A percentile compares a stretch with the other conserved stretches of the same genome.
Evolutionary conservation across 257 asterid species (phyloP).

Genomic region (Gardenia jasminoides): DNA sequence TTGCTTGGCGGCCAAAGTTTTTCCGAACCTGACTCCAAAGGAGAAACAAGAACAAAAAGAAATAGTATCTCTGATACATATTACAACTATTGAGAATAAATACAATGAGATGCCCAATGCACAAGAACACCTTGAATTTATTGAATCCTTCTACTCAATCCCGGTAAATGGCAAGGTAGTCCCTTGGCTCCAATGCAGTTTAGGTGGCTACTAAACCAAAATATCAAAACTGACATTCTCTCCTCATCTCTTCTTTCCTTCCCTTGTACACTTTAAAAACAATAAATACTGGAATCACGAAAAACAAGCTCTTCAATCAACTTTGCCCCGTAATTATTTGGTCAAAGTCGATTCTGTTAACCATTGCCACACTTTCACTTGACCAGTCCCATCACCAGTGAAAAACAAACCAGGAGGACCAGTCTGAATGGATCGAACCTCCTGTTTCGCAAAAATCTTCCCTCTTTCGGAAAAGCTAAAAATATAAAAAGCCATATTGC

Average conservation of each 20-base stretch:
- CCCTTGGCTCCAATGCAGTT: conserved; percentile 6
- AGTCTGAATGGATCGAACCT: conserved; percentile 70
- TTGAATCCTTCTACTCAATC: not conserved
- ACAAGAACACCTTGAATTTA: not conserved
- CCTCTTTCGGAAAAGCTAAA: conserved; percentile 82
- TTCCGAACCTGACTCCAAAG: too few species aligned
- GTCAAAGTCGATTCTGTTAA: conserved; percentile 45
- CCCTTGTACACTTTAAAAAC: conserved; percentile 9
- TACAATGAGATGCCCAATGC: not conserved
- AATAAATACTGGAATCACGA: conserved; percentile 1
- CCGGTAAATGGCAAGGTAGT: conserved; percentile 4
- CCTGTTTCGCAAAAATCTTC: conserved; percentile 72
- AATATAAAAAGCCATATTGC: not conserved
- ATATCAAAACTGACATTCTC: conserved; percentile 25
- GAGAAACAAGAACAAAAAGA: too few species aligned
- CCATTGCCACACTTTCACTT: conserved; percentile 91
- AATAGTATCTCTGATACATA: too few species aligned
- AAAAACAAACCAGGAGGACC: conserved; percentile 92
- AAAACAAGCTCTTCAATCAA: not conserved
- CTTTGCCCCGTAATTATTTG: conserved; percentile 16
- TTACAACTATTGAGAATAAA: not conserved
- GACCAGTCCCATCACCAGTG: conserved; percentile 93
- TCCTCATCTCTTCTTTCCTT: conserved; percentile 11
- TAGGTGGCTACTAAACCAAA: conserved; percentile 3
- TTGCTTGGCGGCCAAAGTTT: too few species aligned